A percentile compares a stretch with the other conserved stretches of the same genome.
These are phyloP conservation scores for Barnettozyma pratensis DNA, from an alignment of 805 yeast species.

Conservation along the genomic window DNA sequence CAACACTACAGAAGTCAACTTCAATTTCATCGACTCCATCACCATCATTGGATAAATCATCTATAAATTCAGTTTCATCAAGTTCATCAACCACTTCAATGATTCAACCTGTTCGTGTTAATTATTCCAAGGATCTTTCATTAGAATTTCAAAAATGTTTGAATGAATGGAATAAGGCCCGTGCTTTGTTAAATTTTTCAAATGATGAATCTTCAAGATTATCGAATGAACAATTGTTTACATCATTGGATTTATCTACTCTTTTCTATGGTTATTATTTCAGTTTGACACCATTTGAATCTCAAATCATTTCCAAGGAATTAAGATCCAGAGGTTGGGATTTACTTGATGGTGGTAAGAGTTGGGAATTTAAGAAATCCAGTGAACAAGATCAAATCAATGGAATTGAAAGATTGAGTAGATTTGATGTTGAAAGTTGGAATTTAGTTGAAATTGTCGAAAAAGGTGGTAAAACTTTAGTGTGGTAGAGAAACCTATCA, in stretches of 20 bases:
- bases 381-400: neutral
- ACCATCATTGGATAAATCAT: neutral
- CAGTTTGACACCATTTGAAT: slow-evolving; percentile 61
- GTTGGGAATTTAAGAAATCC: slow-evolving; percentile 4
- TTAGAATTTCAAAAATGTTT: slow-evolving; percentile 13
- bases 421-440: slow-evolving; percentile 23
- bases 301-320: slow-evolving; percentile 73
- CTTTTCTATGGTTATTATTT: slow-evolving; percentile 90
- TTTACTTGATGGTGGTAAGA: slow-evolving; percentile 1
- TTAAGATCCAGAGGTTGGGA: slow-evolving; percentile 77
- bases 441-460: slow-evolving; percentile 10
- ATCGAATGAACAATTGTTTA: neutral
- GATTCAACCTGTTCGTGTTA: neutral
- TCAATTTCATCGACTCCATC: neutral
- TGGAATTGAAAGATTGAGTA: slow-evolving; percentile 10
- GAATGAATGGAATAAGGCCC: slow-evolving; percentile 9
- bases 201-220: slow-evolving; percentile 37
- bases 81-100: neutral
- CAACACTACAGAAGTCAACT: neutral
- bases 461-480: slow-evolving; percentile 1
- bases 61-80: neutral
- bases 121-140: slow-evolving; percentile 7
- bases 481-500: neutral
- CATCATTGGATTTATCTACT: slow-evolving; percentile 13
- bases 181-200: neutral